Percentiles rank a stretch among this genome's conserved stretches.
phyloP scores from a whole-genome alignment of 2,329 filamentous ascomycete species.

The Penicillium sp. region DNA sequence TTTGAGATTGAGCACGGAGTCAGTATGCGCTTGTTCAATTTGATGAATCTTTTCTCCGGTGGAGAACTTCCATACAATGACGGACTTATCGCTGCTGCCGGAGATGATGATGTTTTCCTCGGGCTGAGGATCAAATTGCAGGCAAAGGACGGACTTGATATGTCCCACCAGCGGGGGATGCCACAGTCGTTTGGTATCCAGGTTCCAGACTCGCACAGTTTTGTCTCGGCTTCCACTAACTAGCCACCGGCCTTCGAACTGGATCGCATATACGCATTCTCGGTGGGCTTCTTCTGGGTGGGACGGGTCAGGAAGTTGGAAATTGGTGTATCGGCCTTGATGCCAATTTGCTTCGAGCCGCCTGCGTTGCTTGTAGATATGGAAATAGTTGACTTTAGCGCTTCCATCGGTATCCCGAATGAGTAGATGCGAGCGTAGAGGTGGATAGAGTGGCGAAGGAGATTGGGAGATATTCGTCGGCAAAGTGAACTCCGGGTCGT shows the following conservation, averaged over 20 bases:
- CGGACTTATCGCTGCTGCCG: constrained; percentile 81
- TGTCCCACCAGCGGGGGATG: constrained; percentile 68
- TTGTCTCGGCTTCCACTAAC: constrained; percentile 89
- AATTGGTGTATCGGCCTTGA: constrained; percentile 69
- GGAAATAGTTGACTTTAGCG: constrained; percentile 74
- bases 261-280: constrained; percentile 91
- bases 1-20: constrained; percentile 86
- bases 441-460: constrained; percentile 13
- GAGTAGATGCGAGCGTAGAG: constrained; percentile 28
- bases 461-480: constrained; percentile 9
- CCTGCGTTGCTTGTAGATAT: constrained; percentile 79
- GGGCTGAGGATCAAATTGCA: constrained; percentile 85
- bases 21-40: constrained; percentile 66
- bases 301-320: constrained; percentile 78
- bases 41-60: constrained; percentile 74
- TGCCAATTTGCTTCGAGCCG: constrained; percentile 87
- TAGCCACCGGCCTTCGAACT: constrained; percentile 74
- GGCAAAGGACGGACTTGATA: constrained; percentile 75
- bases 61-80: constrained; percentile 89
- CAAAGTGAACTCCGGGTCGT: constrained; percentile 10
- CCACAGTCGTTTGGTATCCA: constrained; percentile 69
- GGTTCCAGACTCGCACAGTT: constrained; percentile 80
- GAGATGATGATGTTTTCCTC: constrained; percentile 89
- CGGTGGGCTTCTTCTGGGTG: constrained; percentile 72
- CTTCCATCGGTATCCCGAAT: constrained; percentile 28